Evolutionary conservation across 2,329 filamentous ascomycete species (phyloP), one percentile per base, ranked within the genome.

Genomic region (Fusarium nygamai): DNA sequence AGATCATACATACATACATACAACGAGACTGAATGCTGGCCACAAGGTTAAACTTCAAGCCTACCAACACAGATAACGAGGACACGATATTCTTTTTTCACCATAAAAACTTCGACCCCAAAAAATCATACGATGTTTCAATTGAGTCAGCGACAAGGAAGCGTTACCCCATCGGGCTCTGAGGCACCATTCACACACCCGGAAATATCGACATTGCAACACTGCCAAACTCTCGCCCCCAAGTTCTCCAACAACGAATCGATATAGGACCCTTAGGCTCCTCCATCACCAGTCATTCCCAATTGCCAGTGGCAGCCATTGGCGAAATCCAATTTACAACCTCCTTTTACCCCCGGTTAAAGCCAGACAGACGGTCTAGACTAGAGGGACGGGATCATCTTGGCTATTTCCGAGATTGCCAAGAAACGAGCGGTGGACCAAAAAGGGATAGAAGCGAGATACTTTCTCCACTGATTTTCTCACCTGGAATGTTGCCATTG

Each of bases 361-460:
- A 44, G n/a, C 36, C 22, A n/a, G 27, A 12, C 20, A 20, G 33
- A 20, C 24, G 36, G 48, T 48, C 38, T 47, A 50, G 44, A 39
- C 24, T 19, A 19, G 17, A 38, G 24, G 51, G 33, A 48, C 31
- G 34, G 34, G 34, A 56, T 31, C 51, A 36, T 33, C 46, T 46
- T 58, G n/a, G 56, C n/a, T 65, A 70, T 59, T 65, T 65, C 67
- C 66, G 67, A 59, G 66, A 69, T 64, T 69, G 59, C n/a, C 34
- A 47, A 53, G 46, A 24, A 36, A 36, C 22, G 33, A 64, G 48
- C 43, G 33, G 66, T 51, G 58, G 64, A 39, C 36, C 51, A 41
- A 53, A 69, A 54, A 39, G 53, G 66, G 41, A 67, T 57, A 54
- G 46, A 48, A 34, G 31, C 60, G 41, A 56, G 36, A 63, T 44